Percentiles rank a stretch among this genome's conserved stretches.
These are phyloP conservation scores for Medicago truncatula DNA, from an alignment of 306 rosid species.

Conservation along the genomic window MtrunA17r5.0-ANR NC_053049.1:30591501-30592000, in stretches of 20 bases:
- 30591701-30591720: background rate
- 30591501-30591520: background rate
- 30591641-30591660: background rate
- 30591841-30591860: background rate
- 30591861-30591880: no score
- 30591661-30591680: background rate
- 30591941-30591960: background rate
- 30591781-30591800: constrained; percentile 10
- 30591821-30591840: background rate
- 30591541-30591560: background rate
- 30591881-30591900: background rate
- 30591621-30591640: background rate
- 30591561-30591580: background rate
- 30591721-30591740: background rate
- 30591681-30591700: background rate
- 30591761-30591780: background rate
- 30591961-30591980: background rate
- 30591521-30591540: constrained; percentile 1
- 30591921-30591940: background rate
- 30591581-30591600: background rate
- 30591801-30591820: background rate
- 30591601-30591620: background rate
- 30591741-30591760: constrained; percentile 17
- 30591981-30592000: no score
- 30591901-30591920: background rate